A percentile compares a stretch with the other conserved stretches of the same genome.
phyloP scores from a whole-genome alignment of 495 filamentous ascomycete species.

The Annulohypoxylon moriforme region DNA sequence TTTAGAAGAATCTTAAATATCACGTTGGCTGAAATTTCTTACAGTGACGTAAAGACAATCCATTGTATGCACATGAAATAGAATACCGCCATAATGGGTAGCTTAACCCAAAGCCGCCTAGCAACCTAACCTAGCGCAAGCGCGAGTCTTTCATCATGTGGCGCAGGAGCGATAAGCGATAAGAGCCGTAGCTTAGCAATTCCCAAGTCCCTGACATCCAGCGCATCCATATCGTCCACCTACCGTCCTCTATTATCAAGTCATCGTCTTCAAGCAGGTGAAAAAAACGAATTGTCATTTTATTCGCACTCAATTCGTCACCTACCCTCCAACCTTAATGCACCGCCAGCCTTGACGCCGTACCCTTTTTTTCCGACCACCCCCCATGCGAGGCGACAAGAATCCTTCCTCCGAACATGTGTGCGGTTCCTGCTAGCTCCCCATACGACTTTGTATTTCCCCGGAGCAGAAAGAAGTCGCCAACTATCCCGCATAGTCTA shows the following conservation, averaged over 20 bases:
- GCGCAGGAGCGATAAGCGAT: conserved; percentile 33
- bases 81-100: background rate
- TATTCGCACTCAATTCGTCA: background rate
- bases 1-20: too few relatives aligned
- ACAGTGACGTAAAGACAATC: background rate
- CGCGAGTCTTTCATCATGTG: conserved; percentile 11
- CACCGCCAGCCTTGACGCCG: background rate
- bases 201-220: conserved; percentile 13
- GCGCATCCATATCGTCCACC: background rate
- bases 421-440: conserved; percentile 48
- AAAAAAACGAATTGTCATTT: background rate
- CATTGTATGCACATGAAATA: background rate
- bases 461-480: conserved; percentile 49
- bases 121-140: background rate
- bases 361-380: conserved; percentile 13
- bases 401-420: conserved; percentile 49
- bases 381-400: conserved; percentile 48
- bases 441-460: conserved; percentile 44
- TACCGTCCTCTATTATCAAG: background rate
- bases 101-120: background rate
- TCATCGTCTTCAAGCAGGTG: background rate
- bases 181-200: conserved; percentile 37
- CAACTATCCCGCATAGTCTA: conserved; percentile 10
- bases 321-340: background rate
- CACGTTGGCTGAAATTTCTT: background rate